phyloP scores from a whole-genome alignment of 2,329 filamentous ascomycete genomes.

The Dothideomycetidae sp. region DNA sequence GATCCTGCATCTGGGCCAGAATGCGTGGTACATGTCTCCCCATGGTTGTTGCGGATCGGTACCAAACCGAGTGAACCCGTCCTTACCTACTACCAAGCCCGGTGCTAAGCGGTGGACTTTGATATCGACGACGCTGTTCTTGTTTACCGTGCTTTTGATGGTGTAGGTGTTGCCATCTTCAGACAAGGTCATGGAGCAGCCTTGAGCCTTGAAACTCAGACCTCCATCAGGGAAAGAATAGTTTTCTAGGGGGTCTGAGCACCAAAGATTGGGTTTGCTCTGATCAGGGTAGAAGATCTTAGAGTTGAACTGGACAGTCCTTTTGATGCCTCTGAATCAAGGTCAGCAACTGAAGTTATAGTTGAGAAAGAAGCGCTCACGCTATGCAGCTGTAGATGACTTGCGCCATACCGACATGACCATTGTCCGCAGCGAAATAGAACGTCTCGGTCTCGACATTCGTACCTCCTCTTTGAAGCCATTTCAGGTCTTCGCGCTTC shows the following conservation, averaged over 20 bases:
- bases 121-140: slow-evolving; percentile 69
- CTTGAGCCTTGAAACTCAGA: slow-evolving; percentile 71
- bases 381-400: slow-evolving; percentile 96
- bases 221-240: slow-evolving; percentile 74
- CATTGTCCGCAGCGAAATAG: slow-evolving; percentile 71
- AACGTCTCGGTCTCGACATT: slow-evolving; percentile 91
- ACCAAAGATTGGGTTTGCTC: slow-evolving; percentile 67
- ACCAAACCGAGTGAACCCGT: slow-evolving; percentile 73
- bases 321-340: slow-evolving; percentile 60
- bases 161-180: slow-evolving; percentile 70
- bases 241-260: slow-evolving; percentile 63
- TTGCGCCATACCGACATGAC: slow-evolving; percentile 65
- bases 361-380: slow-evolving; percentile 40
- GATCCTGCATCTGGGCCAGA: slow-evolving; percentile 78
- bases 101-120: slow-evolving; percentile 63
- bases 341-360: slow-evolving; percentile 9
- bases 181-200: slow-evolving; percentile 71
- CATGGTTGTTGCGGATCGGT: slow-evolving; percentile 77
- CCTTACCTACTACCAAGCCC: slow-evolving; percentile 70
- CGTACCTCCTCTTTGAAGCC: slow-evolving; percentile 68
- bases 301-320: slow-evolving; percentile 83
- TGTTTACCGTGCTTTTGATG: slow-evolving; percentile 81
- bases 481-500: slow-evolving; percentile 64
- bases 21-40: slow-evolving; percentile 82
- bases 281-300: slow-evolving; percentile 70